Evolutionary conservation across 2,329 filamentous ascomycete genomes (phyloP), one percentile per base, ranked within the genome.

Genomic region (Conoideocrella luteorostrata): DNA sequence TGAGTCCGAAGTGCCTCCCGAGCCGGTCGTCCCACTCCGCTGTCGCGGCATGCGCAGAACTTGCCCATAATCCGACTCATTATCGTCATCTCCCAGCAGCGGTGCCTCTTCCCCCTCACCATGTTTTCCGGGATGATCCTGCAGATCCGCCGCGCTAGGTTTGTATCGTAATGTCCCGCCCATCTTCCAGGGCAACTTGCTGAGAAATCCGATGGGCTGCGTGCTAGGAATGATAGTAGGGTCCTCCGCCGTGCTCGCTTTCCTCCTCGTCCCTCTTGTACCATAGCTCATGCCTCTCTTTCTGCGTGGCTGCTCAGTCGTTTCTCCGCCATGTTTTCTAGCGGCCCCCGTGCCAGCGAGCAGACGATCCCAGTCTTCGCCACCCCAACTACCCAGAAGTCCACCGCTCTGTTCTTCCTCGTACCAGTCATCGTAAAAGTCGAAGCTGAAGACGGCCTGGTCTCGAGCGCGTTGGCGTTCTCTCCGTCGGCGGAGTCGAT

Each of bases 391-490:
- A 35, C 75, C 83, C 41, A 90, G 68, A 38, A 91, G 63, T 0
- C 82, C 76, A 30, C 80, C 75, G 26, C 54, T 41, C 17, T 45
- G 46, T 43, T 74, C 69, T 39, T 78, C 75, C 44, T 77, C 72
- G 48, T 95, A 88, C 91, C 91, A 97, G 64, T 96, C 91, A 64
- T 96, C 91, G 68, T 97, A 97, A 62, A 97, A 97, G 63, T 96
- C 91, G 61, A 97, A 97, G 57, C 80, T 90, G 56, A 86, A 79
- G 65, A 96, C 90, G 22, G 89, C 86, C 41, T 80, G 66, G 3
- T 78, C 80, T 48, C 68, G 65, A 20, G 70, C 68, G 7, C 75
- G 69, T 17, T 77, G 75, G 35, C 84, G 77, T 55, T 88, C 81
- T 48, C 83, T 72, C 36, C 71, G 67, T 45, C 87, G 80, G 23